Evolutionary conservation across 768 basidiomycete genomes (phyloP), one percentile per base, ranked within the genome.

Genomic region (Suillus occidentalis): DNA sequence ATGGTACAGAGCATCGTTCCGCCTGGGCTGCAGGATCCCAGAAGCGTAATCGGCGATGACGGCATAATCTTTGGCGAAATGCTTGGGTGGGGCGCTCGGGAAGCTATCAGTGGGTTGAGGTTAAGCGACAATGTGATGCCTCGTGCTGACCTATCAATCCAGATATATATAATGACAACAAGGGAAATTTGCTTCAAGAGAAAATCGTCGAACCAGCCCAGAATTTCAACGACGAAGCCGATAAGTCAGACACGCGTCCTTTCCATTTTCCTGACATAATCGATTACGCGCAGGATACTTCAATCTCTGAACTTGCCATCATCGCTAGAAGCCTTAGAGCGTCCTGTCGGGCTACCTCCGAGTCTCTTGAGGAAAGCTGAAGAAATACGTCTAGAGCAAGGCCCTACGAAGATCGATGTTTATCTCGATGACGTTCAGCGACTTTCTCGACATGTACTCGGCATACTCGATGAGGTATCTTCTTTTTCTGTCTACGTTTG

Each of bases 111-210:
- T 96, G 71, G 72, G 89, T 76, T 39, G 50, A 40, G 58, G 42
- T 40, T 62, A 66, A 45, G 47, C 22, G 39, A n/a, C 25, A 12
- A 39, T 34, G 43, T 39, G 56, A 58, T 10, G 61, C 18, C 43
- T 22, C 28, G 28, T 63, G 25, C 55, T 43, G 65, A 40, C 52
- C 12, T 3, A 18, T 63, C 28, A 18, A 28, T 20, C 6, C 64
- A 92, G 93, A 90, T 67, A 90, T 99, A 5, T 99, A 96, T 76
- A 87, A 91, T 47, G 89, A 97, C 69, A 81, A 92, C 53, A 92
- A 91, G 72, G 83, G 85, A 49, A 86, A 84, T 55, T 83, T 92
- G 52, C 73, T 97, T 36, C 77, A 87, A 55, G 89, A 92, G 40
- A 85, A 88, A 66, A 80, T 98, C 10, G 72, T 82, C 8, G 85